Evolutionary conservation across 1,284 basidiomycete genomes (phyloP).

Genomic region (Hymenochaete sp.): DNA sequence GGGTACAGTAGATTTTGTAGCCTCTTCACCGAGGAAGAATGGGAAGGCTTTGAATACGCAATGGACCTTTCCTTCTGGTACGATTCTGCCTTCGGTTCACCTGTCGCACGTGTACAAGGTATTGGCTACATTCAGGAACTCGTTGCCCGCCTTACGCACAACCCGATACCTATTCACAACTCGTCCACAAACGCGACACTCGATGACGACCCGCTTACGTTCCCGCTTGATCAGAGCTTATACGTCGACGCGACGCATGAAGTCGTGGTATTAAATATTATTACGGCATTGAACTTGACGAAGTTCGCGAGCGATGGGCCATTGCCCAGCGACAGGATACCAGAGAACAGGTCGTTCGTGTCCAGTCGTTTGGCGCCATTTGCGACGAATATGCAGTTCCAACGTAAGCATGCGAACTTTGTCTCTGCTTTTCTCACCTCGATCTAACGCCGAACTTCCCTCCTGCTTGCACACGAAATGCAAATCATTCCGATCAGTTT

Average conservation of each 20-base stretch:
- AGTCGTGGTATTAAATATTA: slow-evolving; percentile 64
- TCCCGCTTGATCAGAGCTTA: slow-evolving; percentile 73
- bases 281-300: slow-evolving; percentile 57
- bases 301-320: slow-evolving; percentile 60
- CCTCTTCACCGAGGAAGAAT: slow-evolving; percentile 84
- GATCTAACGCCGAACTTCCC: background rate
- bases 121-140: slow-evolving; percentile 81
- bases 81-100: slow-evolving; percentile 72
- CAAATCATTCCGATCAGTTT: slow-evolving; percentile 30
- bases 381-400: slow-evolving; percentile 69
- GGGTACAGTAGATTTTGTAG: slow-evolving; percentile 87
- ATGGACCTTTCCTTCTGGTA: slow-evolving; percentile 56
- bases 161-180: slow-evolving; percentile 59
- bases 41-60: slow-evolving; percentile 81
- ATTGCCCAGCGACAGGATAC: slow-evolving; percentile 66
- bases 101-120: slow-evolving; percentile 71
- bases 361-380: slow-evolving; percentile 67
- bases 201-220: slow-evolving; percentile 57
- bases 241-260: slow-evolving; percentile 86
- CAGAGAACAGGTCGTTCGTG: slow-evolving; percentile 49
- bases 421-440: background rate
- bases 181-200: slow-evolving; percentile 77
- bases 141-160: slow-evolving; percentile 70
- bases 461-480: slow-evolving; percentile 5
- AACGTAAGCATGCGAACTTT: slow-evolving; percentile 48